These are phyloP conservation scores for Plasmodium billcollinsi DNA, from an alignment of 169 alveolate genomes.

Conservation along the genomic window DNA sequence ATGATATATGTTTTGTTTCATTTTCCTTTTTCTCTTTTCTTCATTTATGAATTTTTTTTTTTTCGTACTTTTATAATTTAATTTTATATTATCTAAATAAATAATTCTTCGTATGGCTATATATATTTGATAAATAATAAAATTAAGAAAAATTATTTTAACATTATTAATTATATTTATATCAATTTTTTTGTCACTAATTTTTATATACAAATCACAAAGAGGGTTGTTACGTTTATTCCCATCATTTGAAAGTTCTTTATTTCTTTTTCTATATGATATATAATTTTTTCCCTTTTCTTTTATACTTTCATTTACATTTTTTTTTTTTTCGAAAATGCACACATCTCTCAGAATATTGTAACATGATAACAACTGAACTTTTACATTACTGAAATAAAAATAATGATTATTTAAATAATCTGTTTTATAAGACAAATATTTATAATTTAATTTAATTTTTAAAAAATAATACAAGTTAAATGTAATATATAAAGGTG, in stretches of 20 bases:
- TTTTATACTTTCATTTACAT: not conserved
- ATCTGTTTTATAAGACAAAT: too few species aligned
- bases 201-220: constrained; percentile 16
- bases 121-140: constrained; percentile 30
- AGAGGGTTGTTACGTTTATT: not conserved
- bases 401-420: constrained; percentile 1
- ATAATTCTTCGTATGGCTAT: constrained; percentile 20
- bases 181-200: constrained; percentile 16
- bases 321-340: constrained; percentile 5
- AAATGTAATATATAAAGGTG: not conserved
- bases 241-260: not conserved
- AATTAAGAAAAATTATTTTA: constrained; percentile 24
- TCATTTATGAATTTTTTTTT: constrained; percentile 5
- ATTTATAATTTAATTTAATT: not conserved
- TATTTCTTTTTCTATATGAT: not conserved
- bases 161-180: constrained; percentile 29
- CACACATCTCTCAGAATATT: constrained; percentile 17
- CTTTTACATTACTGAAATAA: constrained; percentile 21
- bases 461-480: constrained; percentile 18
- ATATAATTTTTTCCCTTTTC: not conserved
- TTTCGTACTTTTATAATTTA: not conserved
- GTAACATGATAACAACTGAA: not conserved
- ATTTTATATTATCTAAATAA: constrained; percentile 1
- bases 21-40: constrained; percentile 18
- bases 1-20: not conserved